These are phyloP conservation scores for Staphylotrichum tortipilum DNA, from an alignment of 495 filamentous ascomycete genomes.

Conservation along the genomic window DNA sequence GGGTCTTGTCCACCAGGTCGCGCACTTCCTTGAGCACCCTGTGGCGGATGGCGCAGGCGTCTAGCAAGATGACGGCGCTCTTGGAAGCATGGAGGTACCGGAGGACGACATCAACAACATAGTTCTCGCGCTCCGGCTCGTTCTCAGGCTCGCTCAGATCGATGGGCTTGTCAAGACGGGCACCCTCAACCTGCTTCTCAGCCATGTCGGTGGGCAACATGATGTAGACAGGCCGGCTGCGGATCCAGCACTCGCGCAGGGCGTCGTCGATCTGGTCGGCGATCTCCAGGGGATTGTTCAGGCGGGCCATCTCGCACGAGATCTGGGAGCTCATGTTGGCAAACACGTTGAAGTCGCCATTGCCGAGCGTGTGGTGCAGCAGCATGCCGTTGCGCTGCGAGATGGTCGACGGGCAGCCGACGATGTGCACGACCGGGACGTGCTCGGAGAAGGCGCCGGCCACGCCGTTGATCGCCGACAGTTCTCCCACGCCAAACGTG, in stretches of 20 bases:
- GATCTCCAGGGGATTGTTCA: constrained; percentile 61
- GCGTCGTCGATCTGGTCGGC: constrained; percentile 71
- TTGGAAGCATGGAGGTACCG: constrained; percentile 69
- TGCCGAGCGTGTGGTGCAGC: constrained; percentile 91
- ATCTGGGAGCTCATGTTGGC: constrained; percentile 65
- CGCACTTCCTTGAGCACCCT: constrained; percentile 65
- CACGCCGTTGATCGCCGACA: constrained; percentile 65
- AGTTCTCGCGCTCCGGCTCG: constrained; percentile 66
- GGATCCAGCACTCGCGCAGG: constrained; percentile 69
- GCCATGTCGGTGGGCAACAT: constrained; percentile 81
- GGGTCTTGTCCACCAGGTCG: constrained; percentile 65
- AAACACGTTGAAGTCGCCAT: constrained; percentile 85
- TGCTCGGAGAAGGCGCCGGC: constrained; percentile 67
- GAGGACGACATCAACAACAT: constrained; percentile 72
- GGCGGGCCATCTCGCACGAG: constrained; percentile 57
- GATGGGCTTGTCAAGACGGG: constrained; percentile 55
- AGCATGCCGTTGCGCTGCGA: constrained; percentile 55
- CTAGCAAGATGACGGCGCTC: constrained; percentile 73
- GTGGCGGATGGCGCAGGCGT: constrained; percentile 86
- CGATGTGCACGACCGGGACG: constrained; percentile 73
- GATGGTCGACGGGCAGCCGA: constrained; percentile 57
- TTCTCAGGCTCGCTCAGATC: constrained; percentile 58
- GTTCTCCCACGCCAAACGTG: constrained; percentile 73
- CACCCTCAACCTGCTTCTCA: constrained; percentile 66
- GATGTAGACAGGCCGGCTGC: constrained; percentile 72